Percentiles rank a stretch among this genome's conserved stretches.
Evolutionary conservation across 345 rosid genomes (phyloP).

Genomic region (Corymbia maculata): DNA sequence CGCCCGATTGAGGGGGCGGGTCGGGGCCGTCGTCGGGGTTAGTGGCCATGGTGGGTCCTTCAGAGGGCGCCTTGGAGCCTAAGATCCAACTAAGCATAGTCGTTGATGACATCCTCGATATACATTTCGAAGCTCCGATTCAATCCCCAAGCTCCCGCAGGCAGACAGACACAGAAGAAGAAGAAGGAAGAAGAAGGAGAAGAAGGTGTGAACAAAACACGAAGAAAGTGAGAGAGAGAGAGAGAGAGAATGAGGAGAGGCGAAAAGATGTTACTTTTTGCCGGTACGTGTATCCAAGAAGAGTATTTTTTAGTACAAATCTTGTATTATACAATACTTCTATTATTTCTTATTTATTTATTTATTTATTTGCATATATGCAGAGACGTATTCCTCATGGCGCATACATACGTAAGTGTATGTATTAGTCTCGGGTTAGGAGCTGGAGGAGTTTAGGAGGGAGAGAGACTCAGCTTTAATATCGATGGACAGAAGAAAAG

Average conservation of each 20-base stretch:
- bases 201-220: not conserved
- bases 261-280: not conserved
- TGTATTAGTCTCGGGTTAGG: not conserved
- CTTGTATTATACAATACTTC: not conserved
- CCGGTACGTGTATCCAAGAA: not conserved
- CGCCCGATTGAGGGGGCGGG: not conserved
- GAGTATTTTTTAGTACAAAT: not conserved
- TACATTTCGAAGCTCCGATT: not conserved
- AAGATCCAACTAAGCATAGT: not conserved
- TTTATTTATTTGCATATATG: not conserved
- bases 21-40: not conserved
- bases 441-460: not conserved
- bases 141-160: not conserved
- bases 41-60: not conserved
- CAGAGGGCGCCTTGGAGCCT: not conserved
- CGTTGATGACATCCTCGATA: not conserved
- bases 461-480: not conserved
- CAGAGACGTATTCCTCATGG: no score
- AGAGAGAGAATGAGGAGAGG: not conserved
- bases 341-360: not conserved
- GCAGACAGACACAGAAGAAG: not conserved
- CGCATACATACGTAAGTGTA: not conserved
- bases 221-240: not conserved
- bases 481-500: not conserved
- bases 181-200: not conserved